Evolutionary conservation across 345 rosid genomes (phyloP).

Genomic region (Hypericum androsaemum): DNA sequence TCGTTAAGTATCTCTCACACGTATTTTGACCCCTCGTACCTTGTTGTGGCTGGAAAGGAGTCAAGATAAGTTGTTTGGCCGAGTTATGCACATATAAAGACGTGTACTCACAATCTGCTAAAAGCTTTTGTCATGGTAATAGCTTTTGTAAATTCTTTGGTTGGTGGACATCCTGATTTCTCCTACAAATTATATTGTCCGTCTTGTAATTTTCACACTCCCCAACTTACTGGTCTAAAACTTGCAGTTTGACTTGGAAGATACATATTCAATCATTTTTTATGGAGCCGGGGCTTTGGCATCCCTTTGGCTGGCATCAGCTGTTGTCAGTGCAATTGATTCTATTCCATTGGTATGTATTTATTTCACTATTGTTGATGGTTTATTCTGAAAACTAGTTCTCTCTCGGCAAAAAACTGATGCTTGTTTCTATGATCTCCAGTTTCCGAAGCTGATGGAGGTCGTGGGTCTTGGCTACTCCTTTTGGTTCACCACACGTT

Average conservation of each 20-base stretch:
- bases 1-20: too few species aligned
- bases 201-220: too few species aligned
- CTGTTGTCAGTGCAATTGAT: slow-evolving; percentile 65
- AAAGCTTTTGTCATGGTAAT: too few species aligned
- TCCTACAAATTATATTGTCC: not conserved
- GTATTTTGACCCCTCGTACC: too few species aligned
- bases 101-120: too few species aligned
- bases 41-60: too few species aligned
- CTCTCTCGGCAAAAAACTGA: not conserved
- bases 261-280: slow-evolving; percentile 41
- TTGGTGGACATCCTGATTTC: too few species aligned
- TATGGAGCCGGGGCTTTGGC: slow-evolving; percentile 56
- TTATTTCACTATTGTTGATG: not conserved
- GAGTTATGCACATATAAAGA: too few species aligned
- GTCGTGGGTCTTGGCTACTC: slow-evolving; percentile 84
- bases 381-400: not conserved
- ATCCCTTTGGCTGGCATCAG: slow-evolving; percentile 46
- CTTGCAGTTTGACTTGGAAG: slow-evolving; percentile 57
- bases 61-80: too few species aligned
- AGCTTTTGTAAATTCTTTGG: too few species aligned
- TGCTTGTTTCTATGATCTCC: slow-evolving; percentile 8
- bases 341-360: slow-evolving; percentile 81
- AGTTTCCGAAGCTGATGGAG: slow-evolving; percentile 87
- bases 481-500: slow-evolving; percentile 69
- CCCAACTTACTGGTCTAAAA: slow-evolving; percentile 6